Base-by-base conservation (phyloP, 1,139 yeast genomes). In the Saccharomyces pastorianus region DNA sequence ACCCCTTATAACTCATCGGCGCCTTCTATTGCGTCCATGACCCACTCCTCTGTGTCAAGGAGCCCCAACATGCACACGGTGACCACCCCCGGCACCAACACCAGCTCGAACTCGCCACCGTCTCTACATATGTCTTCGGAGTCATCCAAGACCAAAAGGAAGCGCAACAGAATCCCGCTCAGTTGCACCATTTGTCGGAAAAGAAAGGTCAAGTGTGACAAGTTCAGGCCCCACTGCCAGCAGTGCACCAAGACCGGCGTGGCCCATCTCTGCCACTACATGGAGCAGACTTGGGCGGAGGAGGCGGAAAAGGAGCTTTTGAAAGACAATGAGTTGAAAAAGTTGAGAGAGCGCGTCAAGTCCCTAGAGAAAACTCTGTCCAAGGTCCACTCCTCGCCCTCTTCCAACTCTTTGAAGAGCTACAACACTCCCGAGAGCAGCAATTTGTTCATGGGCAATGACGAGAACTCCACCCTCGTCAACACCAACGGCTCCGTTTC, bases 221-320 rank as follows among this genome's bases (percentile, higher is more conserved):
- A 69, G 55, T 65, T 64, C 7, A 60, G 70, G 61, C 95, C 95
- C 1, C 82, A 83, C 44, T 86, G 95, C 71, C 81, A 86, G 5
- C 79, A 84, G 51, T 86, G 95, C 72, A 77, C 79, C 52, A 82
- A 82, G 70, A 84, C 85, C 53, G 86, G 88, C n/a, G 85, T 85
- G 26, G 85, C 86, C 28, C 90, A 85, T 67, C 71, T 85, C 41
- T 86, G 95, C 60, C 82, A 76, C 58, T 86, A 83, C 65, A 81
- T 84, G 63, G 82, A 78, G 54, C 82, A 82, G 46, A 70, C 74
- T 13, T 79, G 83, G 83, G 81, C 82, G 2, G 62, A 69, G 60
- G 64, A 70, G 57, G 71, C 70, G 67, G 87, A 67, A 75, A 76
- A 55, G 74, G 80, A 66, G 84, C 84, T 48, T 72, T 80, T 59